Evolutionary conservation across 202 grass and related monocot genomes (phyloP).

Genomic region (Dendrocalamus latiflorus): DNA sequence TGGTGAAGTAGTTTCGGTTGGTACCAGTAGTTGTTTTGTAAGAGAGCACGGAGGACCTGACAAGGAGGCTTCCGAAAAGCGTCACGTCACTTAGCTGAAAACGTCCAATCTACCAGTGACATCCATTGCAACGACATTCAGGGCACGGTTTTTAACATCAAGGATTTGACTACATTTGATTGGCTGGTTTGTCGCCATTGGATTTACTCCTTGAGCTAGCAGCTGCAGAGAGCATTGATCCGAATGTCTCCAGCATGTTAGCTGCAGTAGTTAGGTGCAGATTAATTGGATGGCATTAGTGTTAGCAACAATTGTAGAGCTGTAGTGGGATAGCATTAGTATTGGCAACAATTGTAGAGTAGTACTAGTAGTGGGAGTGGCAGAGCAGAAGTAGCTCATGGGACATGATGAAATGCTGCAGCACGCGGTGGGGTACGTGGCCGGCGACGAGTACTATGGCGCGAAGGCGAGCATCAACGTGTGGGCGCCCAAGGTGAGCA

Average conservation of each 20-base stretch:
- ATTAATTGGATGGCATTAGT: neutral
- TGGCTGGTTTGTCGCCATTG: neutral
- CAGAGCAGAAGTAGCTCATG: neutral
- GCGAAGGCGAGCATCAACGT: slow-evolving; percentile 89
- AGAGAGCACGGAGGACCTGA: neutral
- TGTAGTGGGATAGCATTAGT: neutral
- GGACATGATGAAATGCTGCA: slow-evolving; percentile 9
- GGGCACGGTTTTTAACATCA: slow-evolving; percentile 19
- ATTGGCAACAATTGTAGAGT: neutral
- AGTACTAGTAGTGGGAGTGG: too few relatives aligned
- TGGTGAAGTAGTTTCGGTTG: neutral
- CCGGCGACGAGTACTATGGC: slow-evolving; percentile 79
- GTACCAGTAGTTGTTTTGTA: neutral
- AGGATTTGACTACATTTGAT: neutral
- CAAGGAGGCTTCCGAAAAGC: neutral
- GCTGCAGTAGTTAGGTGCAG: neutral
- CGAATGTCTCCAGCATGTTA: neutral
- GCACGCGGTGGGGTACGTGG: slow-evolving; percentile 82
- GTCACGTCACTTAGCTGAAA: neutral
- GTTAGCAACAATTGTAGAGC: neutral
- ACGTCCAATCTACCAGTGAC: slow-evolving; percentile 5
- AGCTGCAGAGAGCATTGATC: neutral
- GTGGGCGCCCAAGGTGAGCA: slow-evolving; percentile 67
- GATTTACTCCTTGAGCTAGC: neutral
- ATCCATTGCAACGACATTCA: neutral